Base-by-base conservation (phyloP, 225 moss, liverwort and hornwort genomes). In the Neckera pumila region DNA sequence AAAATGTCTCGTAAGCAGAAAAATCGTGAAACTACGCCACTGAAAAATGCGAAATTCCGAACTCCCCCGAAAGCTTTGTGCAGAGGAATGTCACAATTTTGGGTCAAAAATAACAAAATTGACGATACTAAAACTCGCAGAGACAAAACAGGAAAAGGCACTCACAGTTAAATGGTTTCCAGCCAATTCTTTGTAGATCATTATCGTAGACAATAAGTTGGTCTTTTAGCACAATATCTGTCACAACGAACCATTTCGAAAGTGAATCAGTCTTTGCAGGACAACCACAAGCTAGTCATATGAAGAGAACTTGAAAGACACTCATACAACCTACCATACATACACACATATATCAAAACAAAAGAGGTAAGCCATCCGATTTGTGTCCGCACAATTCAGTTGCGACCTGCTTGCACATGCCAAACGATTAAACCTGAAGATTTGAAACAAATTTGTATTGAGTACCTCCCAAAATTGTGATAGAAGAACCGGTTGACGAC, bases 191-290 rank as follows among this genome's bases (percentile, higher is more conserved):
- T 43, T 83, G 19, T 1, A 59, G 80, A 31, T 14, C 72, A 66
- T 93, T 84, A 36, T 96, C 93, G 59, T 96, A 94, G 62, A 94
- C 93, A 73, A 95, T 86, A 70, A 96, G 86, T 71, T 94, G 94
- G 89, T 94, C 93, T 88, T 94, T 95, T 56, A 95, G 89, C 84
- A 96, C 90, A 61, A 93, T 93, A 80, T 94, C 95, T 96, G 92
- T 70, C 63, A 33, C 17, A 82, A 42, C 17, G 78, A 22, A 57
- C 27, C 33, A 56, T 73, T 85, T 73, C n/a, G 17, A 83, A 53
- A 76, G 27, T 57, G 27, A 77, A 67, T 88, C 58, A 77, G 36
- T 84, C 40, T 77, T 36, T 45, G 83, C 65, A 70, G n/a, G 22
- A 67, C 16, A 56, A 66, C 11, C 12, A 42, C 76, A 83, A 54